Percentiles rank a stretch among this genome's conserved stretches.
Conservation (phyloP, 768 basidiomycete genomes). For the Rhodotorula toruloides region DNA sequence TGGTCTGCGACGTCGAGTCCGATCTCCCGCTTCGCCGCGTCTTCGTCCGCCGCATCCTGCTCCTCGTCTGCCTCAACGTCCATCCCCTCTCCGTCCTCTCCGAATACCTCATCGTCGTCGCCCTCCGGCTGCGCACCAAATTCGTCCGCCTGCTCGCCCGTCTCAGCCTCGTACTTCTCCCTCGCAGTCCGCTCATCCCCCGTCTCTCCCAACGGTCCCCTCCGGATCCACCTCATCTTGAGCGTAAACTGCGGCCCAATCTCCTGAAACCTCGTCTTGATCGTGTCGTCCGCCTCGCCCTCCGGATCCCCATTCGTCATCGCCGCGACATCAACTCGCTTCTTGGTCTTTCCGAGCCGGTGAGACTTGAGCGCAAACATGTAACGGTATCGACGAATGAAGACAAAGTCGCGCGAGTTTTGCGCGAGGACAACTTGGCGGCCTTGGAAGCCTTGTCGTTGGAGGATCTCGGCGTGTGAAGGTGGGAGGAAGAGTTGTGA, state of each 20-base stretch:
- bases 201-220: conserved; percentile 68
- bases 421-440: conserved; percentile 94
- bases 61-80: conserved; percentile 16
- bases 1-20: conserved; percentile 40
- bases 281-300: conserved; percentile 76
- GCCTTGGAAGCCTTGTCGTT: conserved; percentile 63
- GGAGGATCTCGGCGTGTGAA: conserved; percentile 58
- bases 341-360: conserved; percentile 28
- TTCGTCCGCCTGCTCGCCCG: conserved; percentile 43
- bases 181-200: conserved; percentile 58
- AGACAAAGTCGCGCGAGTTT: conserved; percentile 95
- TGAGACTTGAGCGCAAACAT: conserved; percentile 32
- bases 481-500: conserved; percentile 87
- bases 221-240: conserved; percentile 81
- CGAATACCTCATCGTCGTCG: conserved; percentile 37
- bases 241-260: conserved; percentile 96
- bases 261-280: conserved; percentile 92
- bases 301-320: conserved; percentile 24
- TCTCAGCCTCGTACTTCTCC: conserved; percentile 44
- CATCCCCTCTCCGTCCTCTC: not conserved
- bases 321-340: conserved; percentile 23
- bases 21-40: conserved; percentile 33
- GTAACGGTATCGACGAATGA: conserved; percentile 90
- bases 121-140: conserved; percentile 43
- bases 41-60: conserved; percentile 22